A percentile compares a stretch with the other conserved stretches of the same genome.
Conservation (phyloP, 257 asterid genomes). For the Datura wrightii region DNA sequence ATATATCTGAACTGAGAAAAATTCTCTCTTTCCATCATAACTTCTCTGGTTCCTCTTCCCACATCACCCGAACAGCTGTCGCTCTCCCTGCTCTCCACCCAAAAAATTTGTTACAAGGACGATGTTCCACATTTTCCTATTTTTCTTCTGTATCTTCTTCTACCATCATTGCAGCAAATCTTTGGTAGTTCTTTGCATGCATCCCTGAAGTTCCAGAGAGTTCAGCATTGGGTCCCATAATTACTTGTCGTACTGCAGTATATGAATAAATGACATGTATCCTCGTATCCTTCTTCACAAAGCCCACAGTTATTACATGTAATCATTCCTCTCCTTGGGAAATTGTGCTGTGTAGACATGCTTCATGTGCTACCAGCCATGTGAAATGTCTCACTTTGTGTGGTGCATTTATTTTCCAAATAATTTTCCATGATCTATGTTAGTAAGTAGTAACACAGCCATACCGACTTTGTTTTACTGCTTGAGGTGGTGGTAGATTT, state of each 20-base stretch:
- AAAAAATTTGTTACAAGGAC: background rate
- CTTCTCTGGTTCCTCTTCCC: background rate
- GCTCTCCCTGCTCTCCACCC: background rate
- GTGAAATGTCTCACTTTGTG: constrained; percentile 1
- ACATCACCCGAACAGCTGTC: background rate
- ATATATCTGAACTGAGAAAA: background rate
- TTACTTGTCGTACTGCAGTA: background rate
- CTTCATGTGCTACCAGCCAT: background rate
- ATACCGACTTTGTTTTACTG: too few species aligned
- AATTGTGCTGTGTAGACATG: background rate
- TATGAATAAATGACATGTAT: background rate
- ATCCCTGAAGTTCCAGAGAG: background rate
- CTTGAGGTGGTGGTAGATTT: too few species aligned
- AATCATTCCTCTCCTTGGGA: background rate
- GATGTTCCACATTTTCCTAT: background rate
- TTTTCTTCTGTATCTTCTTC: background rate
- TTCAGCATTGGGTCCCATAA: background rate
- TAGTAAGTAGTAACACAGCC: too few species aligned
- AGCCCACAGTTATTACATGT: background rate
- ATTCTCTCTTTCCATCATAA: background rate
- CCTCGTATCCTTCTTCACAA: background rate
- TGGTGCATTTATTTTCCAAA: background rate
- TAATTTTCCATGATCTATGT: background rate
- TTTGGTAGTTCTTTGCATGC: background rate
- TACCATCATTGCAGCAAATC: background rate